phyloP scores from a whole-genome alignment of 257 asterid species.

The Vinca minor region DNA sequence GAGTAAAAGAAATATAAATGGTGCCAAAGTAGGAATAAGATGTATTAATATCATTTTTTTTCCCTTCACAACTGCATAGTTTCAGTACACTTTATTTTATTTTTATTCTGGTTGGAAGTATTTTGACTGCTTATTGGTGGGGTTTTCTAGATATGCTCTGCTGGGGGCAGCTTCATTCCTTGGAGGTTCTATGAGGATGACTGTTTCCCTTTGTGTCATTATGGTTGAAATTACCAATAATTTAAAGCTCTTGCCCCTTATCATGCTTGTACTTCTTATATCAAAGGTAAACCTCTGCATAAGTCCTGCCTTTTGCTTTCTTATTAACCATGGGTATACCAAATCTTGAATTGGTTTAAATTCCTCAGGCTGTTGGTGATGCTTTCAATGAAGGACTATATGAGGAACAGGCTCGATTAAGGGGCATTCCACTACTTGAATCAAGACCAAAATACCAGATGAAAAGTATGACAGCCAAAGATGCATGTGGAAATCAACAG shows the following conservation, averaged over 20 bases:
- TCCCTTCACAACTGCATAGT: not conserved
- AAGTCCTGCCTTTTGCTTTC: not conserved
- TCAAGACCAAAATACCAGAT: constrained; percentile 95
- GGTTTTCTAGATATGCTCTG: constrained; percentile 74
- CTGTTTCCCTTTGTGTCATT: constrained; percentile 94
- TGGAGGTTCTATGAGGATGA: constrained; percentile 99
- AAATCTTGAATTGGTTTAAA: constrained; percentile 7
- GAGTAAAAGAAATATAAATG: no score
- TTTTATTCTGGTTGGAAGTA: not conserved
- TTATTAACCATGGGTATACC: constrained; percentile 1
- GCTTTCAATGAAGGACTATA: constrained; percentile 95
- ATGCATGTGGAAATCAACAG: constrained; percentile 84
- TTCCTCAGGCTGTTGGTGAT: constrained; percentile 92
- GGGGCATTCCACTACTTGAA: constrained; percentile 83
- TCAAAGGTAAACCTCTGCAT: constrained; percentile 53
- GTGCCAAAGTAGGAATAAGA: no score
- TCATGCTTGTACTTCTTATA: constrained; percentile 96
- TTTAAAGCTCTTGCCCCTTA: constrained; percentile 85
- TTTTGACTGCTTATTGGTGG: constrained; percentile 4
- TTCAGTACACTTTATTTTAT: not conserved
- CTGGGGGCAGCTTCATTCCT: constrained; percentile 97
- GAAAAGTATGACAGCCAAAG: constrained; percentile 88
- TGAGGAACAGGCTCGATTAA: constrained; percentile 92
- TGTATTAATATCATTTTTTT: not conserved
- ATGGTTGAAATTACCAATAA: constrained; percentile 96